Percentiles rank a stretch among this genome's conserved stretches.
Evolutionary conservation across 345 rosid species (phyloP).

Genomic region (Eucalyptus erythrocorys): DNA sequence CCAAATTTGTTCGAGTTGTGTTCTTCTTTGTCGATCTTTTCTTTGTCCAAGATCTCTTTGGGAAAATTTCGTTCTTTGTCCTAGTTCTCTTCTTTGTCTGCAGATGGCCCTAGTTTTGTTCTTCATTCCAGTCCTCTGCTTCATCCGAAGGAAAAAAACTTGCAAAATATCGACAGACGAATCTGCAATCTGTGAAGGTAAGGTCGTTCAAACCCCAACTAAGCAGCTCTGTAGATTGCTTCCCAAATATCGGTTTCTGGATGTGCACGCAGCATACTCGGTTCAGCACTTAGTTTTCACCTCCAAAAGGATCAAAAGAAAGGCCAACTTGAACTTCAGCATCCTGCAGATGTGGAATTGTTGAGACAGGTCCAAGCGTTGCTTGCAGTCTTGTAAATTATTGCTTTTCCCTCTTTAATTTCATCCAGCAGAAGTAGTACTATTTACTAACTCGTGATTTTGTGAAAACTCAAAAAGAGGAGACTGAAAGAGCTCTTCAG

Average conservation of each 20-base stretch:
- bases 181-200: not conserved
- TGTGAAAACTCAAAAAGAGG: slow-evolving; percentile 35
- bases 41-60: not conserved
- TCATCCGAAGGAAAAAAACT: not conserved
- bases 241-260: not conserved
- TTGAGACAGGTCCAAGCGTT: slow-evolving; percentile 29
- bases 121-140: not conserved
- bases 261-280: not conserved
- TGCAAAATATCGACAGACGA: not conserved
- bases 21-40: not conserved
- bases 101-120: not conserved
- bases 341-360: slow-evolving; percentile 26
- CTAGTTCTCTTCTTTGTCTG: not conserved
- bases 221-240: not conserved
- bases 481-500: slow-evolving; percentile 39
- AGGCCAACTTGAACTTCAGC: slow-evolving; percentile 53
- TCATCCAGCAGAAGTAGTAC: not conserved
- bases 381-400: slow-evolving; percentile 2
- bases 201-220: not conserved
- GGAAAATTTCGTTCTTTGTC: not conserved
- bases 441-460: not conserved
- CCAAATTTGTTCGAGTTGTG: not conserved
- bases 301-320: slow-evolving; percentile 25
- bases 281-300: not conserved
- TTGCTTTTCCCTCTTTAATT: not conserved